Base-by-base conservation (phyloP, 75 land plant genomes). In the Cunninghamia lanceolata region DNA sequence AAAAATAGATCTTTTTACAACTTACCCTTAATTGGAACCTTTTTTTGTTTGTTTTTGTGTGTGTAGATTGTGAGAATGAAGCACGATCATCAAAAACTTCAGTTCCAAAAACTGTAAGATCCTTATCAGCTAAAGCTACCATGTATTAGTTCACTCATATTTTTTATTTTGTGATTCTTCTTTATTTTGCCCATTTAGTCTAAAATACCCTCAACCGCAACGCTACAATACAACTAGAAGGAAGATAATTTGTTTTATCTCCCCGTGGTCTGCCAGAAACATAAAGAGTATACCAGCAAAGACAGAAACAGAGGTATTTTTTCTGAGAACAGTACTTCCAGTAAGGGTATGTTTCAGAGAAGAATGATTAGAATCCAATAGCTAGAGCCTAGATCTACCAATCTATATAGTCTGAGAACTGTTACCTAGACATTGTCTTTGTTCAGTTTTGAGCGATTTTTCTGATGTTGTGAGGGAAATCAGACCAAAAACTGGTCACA, bases 61-160 rank as follows among this genome's bases (percentile, higher is more conserved):
- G 9, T 82, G 76, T 92, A 98, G 99, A 90, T 98, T 66, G 91
- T 98, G 77, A 91, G 95, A 84, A 90, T 93, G 42, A 98, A 95
- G 91, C 98, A 94, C 73, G 99, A 98, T 25, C 90, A 92, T 87
- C 93, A 94, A 54, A 92, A 94, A 68, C 85, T 88, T 80, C 93
- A 91, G 42, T 93, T 96, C 40, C 99, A 98, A 82, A 98, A 95
- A 90, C 88, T 90, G 99, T 98, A 88, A 93, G 94, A 56, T 71
- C 40, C 42, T 14, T 42, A 32, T 73, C 36, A 9, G 15, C 76
- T 56, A 56, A 56, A 56, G 63, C 63, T 15, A 17, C 28, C 21
- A 1, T 21, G 9, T 39, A 5, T 76, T 1, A 76, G 79, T 76
- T 76, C 43, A 38, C 25, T 76, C 6, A 17, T 5, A 36, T 39